These are phyloP conservation scores for Rugonectria rugulosa DNA, from an alignment of 2,329 filamentous ascomycete species.

Conservation along the genomic window DNA sequence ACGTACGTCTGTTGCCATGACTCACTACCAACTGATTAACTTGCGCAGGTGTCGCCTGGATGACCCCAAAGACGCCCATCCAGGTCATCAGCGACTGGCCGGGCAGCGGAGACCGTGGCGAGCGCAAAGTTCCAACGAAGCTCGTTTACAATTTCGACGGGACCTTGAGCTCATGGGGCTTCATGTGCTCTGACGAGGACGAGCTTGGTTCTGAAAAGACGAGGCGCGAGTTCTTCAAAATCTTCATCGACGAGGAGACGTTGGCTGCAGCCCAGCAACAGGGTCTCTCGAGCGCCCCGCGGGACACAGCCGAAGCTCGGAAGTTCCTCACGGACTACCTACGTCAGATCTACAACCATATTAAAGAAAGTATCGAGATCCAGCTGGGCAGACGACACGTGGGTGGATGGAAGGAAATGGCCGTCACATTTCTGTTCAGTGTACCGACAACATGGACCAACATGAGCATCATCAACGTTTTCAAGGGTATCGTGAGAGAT, in stretches of 20 bases:
- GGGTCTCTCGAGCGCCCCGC: conserved; percentile 53
- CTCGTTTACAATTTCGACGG: conserved; percentile 55
- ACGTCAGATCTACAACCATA: conserved; percentile 55
- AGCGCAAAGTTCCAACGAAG: conserved; percentile 63
- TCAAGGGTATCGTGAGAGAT: conserved; percentile 54
- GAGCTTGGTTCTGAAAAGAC: conserved; percentile 42
- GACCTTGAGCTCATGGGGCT: conserved; percentile 60
- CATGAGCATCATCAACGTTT: conserved; percentile 58
- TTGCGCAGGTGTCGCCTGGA: conserved; percentile 45
- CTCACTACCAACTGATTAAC: conserved; percentile 13
- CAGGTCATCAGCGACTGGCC: conserved; percentile 62
- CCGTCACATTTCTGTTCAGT: conserved; percentile 62
- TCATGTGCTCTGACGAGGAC: conserved; percentile 57
- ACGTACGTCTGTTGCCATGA: conserved; percentile 5
- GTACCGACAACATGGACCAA: conserved; percentile 65
- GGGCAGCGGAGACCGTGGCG: conserved; percentile 58
- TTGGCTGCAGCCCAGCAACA: conserved; percentile 52
- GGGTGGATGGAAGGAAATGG: conserved; percentile 53
- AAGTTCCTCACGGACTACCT: conserved; percentile 59
- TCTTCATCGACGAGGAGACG: conserved; percentile 57
- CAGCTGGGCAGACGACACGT: conserved; percentile 47
- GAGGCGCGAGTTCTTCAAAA: conserved; percentile 62
- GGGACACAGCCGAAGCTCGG: conserved; percentile 51
- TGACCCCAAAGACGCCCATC: conserved; percentile 50
- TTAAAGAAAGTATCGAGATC: conserved; percentile 53